Base-by-base conservation (phyloP, 495 filamentous ascomycete species). In the Neurospora tetrasperma region DNA sequence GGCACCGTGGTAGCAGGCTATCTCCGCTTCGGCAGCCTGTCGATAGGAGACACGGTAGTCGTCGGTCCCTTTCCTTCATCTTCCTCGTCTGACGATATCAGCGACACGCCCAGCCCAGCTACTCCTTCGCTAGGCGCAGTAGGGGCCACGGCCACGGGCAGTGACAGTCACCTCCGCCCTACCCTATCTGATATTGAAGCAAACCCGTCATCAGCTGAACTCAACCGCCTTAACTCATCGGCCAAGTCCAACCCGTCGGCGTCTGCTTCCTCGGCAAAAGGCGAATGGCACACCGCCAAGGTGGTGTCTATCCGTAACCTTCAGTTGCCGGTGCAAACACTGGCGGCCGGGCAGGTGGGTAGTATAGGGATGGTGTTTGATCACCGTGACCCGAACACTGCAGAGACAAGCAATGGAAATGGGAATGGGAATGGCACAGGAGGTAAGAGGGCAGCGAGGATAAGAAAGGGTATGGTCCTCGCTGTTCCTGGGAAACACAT, bases 231-330 rank as follows among this genome's bases (percentile, higher is more conserved):
- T 9, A 82, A 79, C 5, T 66, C 46, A 1, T 9, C 35, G 4
- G 35, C 54, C 1, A 66, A 66, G 38, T 77, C 83, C 5, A 79
- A 80, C 6, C 83, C 81, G 68, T 76, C 79, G 2, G 75, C 85
- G 40, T 82, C 83, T 9, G 82, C 85, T 4, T 84, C 85, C 9
- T 80, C 82, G 11, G 80, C 84, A n/a, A 84, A 83, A 59, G 84
- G 84, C 0, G 90, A 91, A 79, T 97, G 93, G 93, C 89, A 91
- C 62, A 85, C 83, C 20, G 91, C 93, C n/a, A 88, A 85, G 27
- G 89, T 98, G 69, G 87, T 93, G 69, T 97, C 94, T 73, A 89
- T 98, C 40, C 91, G 96, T 23, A 94, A 97, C 75, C 85, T 99
- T 9, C 88, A 96, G 20, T 84, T 97, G 6, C 93, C 96, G 0